Evolutionary conservation across 805 yeast species (phyloP).

Genomic region (Ogataea kodamae): DNA sequence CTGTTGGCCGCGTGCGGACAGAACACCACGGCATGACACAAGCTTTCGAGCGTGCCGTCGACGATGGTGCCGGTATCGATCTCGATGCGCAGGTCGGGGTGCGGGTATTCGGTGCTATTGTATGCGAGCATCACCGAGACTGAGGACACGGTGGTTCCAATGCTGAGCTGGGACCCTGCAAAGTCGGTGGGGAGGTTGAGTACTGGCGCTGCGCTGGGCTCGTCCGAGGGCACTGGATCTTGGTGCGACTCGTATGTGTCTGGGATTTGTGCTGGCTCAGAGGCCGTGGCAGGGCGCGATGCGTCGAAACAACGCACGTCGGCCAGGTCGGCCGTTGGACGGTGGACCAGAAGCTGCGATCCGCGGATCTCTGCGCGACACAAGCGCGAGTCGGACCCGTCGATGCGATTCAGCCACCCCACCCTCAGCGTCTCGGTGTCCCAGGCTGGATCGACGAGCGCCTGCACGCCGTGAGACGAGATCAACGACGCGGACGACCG

Average conservation of each 20-base stretch:
- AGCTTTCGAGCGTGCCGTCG: conserved; percentile 63
- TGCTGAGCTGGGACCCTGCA: conserved; percentile 18
- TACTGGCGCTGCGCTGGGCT: conserved; percentile 5
- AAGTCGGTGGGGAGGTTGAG: conserved; percentile 9
- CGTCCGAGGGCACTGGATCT: conserved; percentile 4
- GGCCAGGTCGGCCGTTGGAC: conserved; percentile 47
- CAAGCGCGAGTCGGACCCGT: conserved; percentile 37
- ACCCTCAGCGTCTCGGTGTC: conserved; percentile 40
- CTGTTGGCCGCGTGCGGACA: conserved; percentile 38
- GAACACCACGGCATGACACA: conserved; percentile 71
- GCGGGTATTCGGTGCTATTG: conserved; percentile 48
- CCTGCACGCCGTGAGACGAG: conserved; percentile 4
- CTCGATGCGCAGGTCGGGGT: conserved; percentile 58
- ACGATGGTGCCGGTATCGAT: conserved; percentile 39
- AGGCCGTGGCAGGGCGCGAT: neutral
- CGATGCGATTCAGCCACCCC: conserved; percentile 59
- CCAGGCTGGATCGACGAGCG: conserved; percentile 32
- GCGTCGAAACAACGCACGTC: conserved; percentile 34
- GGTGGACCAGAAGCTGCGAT: conserved; percentile 58
- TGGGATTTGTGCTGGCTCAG: conserved; percentile 1
- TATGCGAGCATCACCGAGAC: conserved; percentile 26
- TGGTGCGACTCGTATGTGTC: conserved; percentile 1
- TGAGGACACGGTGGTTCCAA: conserved; percentile 12
- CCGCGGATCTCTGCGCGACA: conserved; percentile 70
- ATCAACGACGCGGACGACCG: conserved; percentile 18